These are phyloP conservation scores for Coriaria nepalensis DNA, from an alignment of 306 rosid species.

Conservation along the genomic window DNA sequence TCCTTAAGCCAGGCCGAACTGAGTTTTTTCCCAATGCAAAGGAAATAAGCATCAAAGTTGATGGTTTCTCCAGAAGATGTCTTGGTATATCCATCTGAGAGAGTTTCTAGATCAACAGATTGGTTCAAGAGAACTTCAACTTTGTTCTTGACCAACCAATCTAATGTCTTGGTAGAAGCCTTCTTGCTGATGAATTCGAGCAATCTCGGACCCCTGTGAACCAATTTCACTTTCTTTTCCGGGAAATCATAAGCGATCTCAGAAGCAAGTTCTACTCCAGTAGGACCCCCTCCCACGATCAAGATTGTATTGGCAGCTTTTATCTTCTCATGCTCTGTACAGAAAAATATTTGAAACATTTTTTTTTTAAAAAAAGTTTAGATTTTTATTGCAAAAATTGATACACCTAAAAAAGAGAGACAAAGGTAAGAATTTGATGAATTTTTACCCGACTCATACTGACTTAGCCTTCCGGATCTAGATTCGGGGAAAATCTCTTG, in stretches of 20 bases:
- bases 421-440: too few relatives aligned
- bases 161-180: conserved; percentile 29
- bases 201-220: conserved; percentile 26
- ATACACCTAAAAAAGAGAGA: too few relatives aligned
- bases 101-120: conserved; percentile 13
- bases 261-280: conserved; percentile 36
- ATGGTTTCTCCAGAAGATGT: conserved; percentile 25
- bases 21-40: conserved; percentile 21
- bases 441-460: conserved; percentile 26
- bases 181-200: conserved; percentile 26
- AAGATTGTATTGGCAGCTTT: conserved; percentile 19
- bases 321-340: conserved; percentile 24
- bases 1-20: conserved; percentile 26
- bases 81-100: conserved; percentile 14
- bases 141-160: conserved; percentile 25
- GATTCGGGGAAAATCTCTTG: conserved; percentile 20
- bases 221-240: conserved; percentile 21
- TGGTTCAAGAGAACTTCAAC: conserved; percentile 32
- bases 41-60: conserved; percentile 25
- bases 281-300: conserved; percentile 33
- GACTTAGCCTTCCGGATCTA: conserved; percentile 24
- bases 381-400: too few relatives aligned
- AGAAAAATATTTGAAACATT: background rate
- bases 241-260: conserved; percentile 27
- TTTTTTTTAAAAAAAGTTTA: too few relatives aligned